These are phyloP conservation scores for Fusarium incarnatum DNA, from an alignment of 2,329 filamentous ascomycete genomes.

Conservation along the genomic window DNA sequence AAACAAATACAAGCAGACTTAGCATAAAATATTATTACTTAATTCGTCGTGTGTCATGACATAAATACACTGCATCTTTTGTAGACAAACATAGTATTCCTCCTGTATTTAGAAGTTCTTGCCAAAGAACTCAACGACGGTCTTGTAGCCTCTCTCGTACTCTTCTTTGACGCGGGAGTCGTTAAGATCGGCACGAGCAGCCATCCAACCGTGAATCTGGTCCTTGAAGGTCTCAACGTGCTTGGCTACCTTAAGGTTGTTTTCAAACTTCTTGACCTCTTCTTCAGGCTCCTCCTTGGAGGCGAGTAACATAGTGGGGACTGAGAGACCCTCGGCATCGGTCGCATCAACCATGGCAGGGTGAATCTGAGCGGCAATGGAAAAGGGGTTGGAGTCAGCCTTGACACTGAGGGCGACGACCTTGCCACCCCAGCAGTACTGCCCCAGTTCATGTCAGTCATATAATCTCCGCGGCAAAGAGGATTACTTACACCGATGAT, in stretches of 20 bases:
- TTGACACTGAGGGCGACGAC: slow-evolving; percentile 66
- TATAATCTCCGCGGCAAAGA: neutral
- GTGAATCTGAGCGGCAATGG: slow-evolving; percentile 63
- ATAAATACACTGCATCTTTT: slow-evolving; percentile 7
- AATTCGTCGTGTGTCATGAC: slow-evolving; percentile 24
- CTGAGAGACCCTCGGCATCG: slow-evolving; percentile 69
- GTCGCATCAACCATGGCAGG: slow-evolving; percentile 73
- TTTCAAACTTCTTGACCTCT: slow-evolving; percentile 67
- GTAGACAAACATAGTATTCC: neutral
- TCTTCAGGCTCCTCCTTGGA: slow-evolving; percentile 72
- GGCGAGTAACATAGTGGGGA: slow-evolving; percentile 72
- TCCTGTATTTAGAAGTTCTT: slow-evolving; percentile 58
- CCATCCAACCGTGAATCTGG: slow-evolving; percentile 82
- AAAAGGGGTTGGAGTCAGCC: slow-evolving; percentile 65
- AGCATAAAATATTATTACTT: neutral
- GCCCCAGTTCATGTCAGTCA: neutral
- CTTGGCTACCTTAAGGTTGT: slow-evolving; percentile 64
- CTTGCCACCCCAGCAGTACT: slow-evolving; percentile 80
- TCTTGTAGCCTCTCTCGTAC: slow-evolving; percentile 71
- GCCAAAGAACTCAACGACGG: slow-evolving; percentile 67
- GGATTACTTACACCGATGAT: slow-evolving; percentile 65
- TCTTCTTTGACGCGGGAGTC: slow-evolving; percentile 69
- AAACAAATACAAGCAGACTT: neutral
- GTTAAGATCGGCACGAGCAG: slow-evolving; percentile 69
- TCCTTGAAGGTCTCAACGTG: slow-evolving; percentile 74